Evolutionary conservation across 1,139 yeast species (phyloP), one percentile per base, ranked within the genome.

Genomic region (Taiozyma onychis): DNA sequence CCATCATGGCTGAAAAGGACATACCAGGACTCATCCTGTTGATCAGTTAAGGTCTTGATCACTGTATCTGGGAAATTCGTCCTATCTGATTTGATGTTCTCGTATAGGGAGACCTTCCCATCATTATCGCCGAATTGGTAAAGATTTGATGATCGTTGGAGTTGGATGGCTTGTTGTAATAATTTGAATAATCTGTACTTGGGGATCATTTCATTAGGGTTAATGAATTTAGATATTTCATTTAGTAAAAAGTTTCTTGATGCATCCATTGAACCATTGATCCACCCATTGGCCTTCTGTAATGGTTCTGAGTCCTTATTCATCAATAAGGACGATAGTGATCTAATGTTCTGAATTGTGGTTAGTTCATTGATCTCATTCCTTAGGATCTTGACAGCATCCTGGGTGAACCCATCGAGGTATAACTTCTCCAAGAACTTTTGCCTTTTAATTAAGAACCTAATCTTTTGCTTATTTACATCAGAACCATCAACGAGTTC

Each of bases 11-110:
- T 85, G 63, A 88, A 90, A 53, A 80, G 79, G 16, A 86, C 74
- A 61, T 76, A 85, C 97, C 97, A 91, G 6, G 88, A 95, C 64
- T 91, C 97, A 58, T 85, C 83, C 0, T 72, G 68, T 62, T 88
- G 95, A 48, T 74, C 72, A 2, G 69, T 63, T 24, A 89, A 59
- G 0, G 72, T 65, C 46, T 71, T 70, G 3, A 71, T 57, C 3
- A 71, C 65, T 18, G 69, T 67, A 30, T 69, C 68, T 1, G 93
- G 93, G 56, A 85, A 80, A 35, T 68, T 57, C 11, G 68, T 57
- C 50, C 62, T 64, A 50, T 68, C 61, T 6, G 60, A 55, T 46
- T 54, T 56, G 24, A 62, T 43, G 47, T 66, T 66, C 30, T 65
- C 62, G 46, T 57, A 64, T 3, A 66, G 46, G 50, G 56, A 64